Conservation (phyloP, 371 early-diverging fungal genomes). For the Mucor piriformis region DNA sequence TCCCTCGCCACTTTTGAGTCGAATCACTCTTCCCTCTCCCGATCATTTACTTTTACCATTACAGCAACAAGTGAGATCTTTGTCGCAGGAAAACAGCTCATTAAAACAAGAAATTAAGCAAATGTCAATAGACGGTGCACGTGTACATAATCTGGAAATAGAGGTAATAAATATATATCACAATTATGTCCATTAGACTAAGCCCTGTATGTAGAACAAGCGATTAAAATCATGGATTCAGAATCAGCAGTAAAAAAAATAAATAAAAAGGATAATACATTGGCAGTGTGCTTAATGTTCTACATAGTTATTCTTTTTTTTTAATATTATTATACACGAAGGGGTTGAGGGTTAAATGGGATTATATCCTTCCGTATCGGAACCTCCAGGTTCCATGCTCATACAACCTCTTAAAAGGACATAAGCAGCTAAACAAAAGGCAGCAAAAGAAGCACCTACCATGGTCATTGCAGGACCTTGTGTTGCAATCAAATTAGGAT, state of each 20-base stretch:
- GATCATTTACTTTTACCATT: not conserved
- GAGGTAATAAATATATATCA: conserved; percentile 23
- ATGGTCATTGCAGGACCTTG: conserved; percentile 39
- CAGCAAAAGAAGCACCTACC: conserved; percentile 42
- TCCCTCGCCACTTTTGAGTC: not conserved
- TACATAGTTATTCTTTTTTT: not conserved
- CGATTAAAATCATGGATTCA: conserved; percentile 5
- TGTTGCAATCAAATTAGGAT: conserved; percentile 41
- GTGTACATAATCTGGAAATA: conserved; percentile 36
- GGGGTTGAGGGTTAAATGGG: too few relatives aligned
- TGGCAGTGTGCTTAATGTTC: not conserved
- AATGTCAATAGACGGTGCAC: conserved; percentile 15
- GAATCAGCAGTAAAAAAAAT: not conserved
- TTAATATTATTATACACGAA: not conserved
- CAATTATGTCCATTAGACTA: not conserved
- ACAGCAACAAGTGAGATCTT: not conserved
- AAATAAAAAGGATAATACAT: not conserved
- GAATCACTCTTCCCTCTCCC: not conserved
- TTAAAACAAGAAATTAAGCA: conserved; percentile 19
- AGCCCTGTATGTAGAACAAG: conserved; percentile 5
- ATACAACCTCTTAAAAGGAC: conserved; percentile 38
- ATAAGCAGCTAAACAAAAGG: conserved; percentile 29
- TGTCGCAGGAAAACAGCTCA: conserved; percentile 21
- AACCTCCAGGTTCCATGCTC: conserved; percentile 12
- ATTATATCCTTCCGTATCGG: conserved; percentile 34